phyloP scores from a whole-genome alignment of 2,329 filamentous ascomycete species.

The Ophiostoma novo-ulmi region DNA sequence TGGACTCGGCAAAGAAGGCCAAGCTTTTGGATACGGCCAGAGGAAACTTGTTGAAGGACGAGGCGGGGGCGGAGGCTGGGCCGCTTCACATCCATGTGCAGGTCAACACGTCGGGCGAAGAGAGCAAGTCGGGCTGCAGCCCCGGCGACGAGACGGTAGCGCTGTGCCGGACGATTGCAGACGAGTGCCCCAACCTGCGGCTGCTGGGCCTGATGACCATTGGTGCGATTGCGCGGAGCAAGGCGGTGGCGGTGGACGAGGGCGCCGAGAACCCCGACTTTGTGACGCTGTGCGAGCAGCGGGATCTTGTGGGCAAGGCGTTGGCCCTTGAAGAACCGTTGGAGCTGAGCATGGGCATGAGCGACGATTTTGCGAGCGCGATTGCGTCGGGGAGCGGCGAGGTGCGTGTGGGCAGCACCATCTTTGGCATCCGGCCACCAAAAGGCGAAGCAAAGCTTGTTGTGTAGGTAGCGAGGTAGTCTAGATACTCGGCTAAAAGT shows the following conservation, averaged over 20 bases:
- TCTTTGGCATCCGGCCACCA: conserved; percentile 78
- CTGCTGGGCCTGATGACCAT: conserved; percentile 94
- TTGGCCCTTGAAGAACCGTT: conserved; percentile 48
- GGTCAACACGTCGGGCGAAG: conserved; percentile 90
- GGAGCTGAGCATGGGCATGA: conserved; percentile 98
- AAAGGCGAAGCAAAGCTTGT: conserved; percentile 73
- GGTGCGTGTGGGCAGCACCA: conserved; percentile 87
- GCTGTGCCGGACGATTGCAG: conserved; percentile 65
- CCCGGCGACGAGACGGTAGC: conserved; percentile 57
- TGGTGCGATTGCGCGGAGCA: conserved; percentile 82
- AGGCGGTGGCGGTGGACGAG: conserved; percentile 64
- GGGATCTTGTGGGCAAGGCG: conserved; percentile 59
- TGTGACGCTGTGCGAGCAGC: conserved; percentile 58
- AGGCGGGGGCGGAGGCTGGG: conserved; percentile 22
- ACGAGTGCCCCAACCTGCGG: conserved; percentile 66
- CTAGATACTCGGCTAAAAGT: not conserved
- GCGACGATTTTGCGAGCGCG: conserved; percentile 87
- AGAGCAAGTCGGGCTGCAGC: conserved; percentile 73
- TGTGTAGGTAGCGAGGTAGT: conserved; percentile 33
- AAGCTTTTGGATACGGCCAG: conserved; percentile 73
- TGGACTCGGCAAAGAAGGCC: conserved; percentile 86
- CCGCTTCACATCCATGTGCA: conserved; percentile 77
- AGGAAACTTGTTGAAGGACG: conserved; percentile 28
- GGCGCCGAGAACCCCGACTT: conserved; percentile 91
- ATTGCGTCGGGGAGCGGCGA: conserved; percentile 78